These are phyloP conservation scores for Megacollybia marginata DNA, from an alignment of 768 basidiomycete genomes.

Conservation along the genomic window DNA sequence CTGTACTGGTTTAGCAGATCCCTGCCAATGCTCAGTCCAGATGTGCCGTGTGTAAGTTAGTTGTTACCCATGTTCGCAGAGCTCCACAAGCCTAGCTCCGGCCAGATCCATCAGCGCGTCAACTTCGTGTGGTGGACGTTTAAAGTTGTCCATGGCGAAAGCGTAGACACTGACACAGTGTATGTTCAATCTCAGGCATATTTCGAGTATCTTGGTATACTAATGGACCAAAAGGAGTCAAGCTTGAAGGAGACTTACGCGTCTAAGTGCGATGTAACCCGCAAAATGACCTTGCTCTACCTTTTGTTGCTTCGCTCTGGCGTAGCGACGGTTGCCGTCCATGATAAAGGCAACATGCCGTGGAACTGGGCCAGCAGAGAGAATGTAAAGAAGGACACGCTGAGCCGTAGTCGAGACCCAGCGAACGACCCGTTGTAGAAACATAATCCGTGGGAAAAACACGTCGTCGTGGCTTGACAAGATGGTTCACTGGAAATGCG, in stretches of 20 bases:
- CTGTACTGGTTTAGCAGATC: slow-evolving; percentile 76
- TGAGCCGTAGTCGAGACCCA: slow-evolving; percentile 25
- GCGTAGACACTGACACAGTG: slow-evolving; percentile 90
- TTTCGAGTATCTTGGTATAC: slow-evolving; percentile 62
- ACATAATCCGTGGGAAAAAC: no score
- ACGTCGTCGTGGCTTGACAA: no score
- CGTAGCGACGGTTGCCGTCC: slow-evolving; percentile 95
- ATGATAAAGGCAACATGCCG: slow-evolving; percentile 91
- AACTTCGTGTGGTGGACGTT: slow-evolving; percentile 79
- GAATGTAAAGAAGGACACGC: slow-evolving; percentile 51
- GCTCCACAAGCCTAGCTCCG: slow-evolving; percentile 69
- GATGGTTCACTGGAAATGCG: no score
- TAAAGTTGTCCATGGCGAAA: slow-evolving; percentile 98
- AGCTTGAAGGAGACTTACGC: slow-evolving; percentile 41
- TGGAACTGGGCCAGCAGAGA: slow-evolving; percentile 82
- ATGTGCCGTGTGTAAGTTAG: background rate
- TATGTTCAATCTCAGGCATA: slow-evolving; percentile 75
- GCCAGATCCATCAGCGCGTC: slow-evolving; percentile 82
- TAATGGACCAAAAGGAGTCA: background rate
- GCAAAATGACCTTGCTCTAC: slow-evolving; percentile 75
- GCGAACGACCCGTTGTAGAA: background rate
- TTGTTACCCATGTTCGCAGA: slow-evolving; percentile 59
- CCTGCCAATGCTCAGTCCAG: slow-evolving; percentile 28
- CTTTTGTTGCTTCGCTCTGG: slow-evolving; percentile 56
- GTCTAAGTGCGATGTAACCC: slow-evolving; percentile 73